These are phyloP conservation scores for Coemansia sp. DNA, from an alignment of 192 early-diverging fungal species.

Conservation along the genomic window DNA sequence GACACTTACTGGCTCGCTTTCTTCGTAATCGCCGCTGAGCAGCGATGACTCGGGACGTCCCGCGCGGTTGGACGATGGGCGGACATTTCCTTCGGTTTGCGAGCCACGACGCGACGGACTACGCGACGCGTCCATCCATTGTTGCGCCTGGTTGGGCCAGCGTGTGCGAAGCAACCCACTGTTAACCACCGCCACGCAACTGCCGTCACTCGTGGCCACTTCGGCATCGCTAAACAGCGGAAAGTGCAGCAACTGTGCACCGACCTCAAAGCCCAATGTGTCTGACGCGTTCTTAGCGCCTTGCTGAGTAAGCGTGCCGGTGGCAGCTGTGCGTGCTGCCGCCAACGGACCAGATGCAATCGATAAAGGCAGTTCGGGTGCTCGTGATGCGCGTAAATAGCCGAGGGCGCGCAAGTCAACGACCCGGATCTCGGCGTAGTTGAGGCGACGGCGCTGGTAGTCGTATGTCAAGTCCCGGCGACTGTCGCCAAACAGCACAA, in stretches of 20 bases:
- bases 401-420: slow-evolving; percentile 77
- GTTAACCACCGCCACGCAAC: slow-evolving; percentile 28
- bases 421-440: slow-evolving; percentile 73
- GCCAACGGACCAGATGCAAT: slow-evolving; percentile 37
- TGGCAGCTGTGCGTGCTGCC: slow-evolving; percentile 23
- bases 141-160: slow-evolving; percentile 47
- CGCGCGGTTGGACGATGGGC: background rate
- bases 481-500: slow-evolving; percentile 73
- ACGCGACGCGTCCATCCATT: slow-evolving; percentile 29
- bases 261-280: slow-evolving; percentile 31
- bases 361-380: slow-evolving; percentile 24
- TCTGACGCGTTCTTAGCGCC: slow-evolving; percentile 6
- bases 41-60: slow-evolving; percentile 43
- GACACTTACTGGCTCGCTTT: slow-evolving; percentile 3
- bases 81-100: background rate
- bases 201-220: slow-evolving; percentile 31
- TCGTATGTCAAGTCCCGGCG: slow-evolving; percentile 68
- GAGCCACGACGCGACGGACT: background rate
- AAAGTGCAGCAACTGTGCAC: slow-evolving; percentile 45
- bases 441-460: slow-evolving; percentile 76
- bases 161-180: slow-evolving; percentile 49
- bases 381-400: slow-evolving; percentile 50
- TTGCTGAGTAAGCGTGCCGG: slow-evolving; percentile 9
- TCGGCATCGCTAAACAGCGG: slow-evolving; percentile 50
- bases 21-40: slow-evolving; percentile 20